Conservation (phyloP, 495 filamentous ascomycete species). For the Trichocladium uniseriatum region DNA sequence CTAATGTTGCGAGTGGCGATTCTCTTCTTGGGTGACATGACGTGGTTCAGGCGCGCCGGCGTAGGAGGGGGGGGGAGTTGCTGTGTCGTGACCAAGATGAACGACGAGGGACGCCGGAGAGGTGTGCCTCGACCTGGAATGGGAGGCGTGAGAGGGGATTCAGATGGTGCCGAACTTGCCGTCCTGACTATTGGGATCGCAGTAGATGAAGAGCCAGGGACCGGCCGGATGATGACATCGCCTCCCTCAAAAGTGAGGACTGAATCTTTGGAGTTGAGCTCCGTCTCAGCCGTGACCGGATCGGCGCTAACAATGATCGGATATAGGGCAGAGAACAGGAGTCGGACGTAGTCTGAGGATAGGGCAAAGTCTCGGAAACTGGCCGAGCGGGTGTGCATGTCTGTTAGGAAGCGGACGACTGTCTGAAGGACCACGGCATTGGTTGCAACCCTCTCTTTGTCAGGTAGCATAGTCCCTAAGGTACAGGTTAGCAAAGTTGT, state of each 20-base stretch:
- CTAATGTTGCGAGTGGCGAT: slow-evolving; percentile 44
- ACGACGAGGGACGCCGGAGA: slow-evolving; percentile 72
- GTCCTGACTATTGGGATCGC: slow-evolving; percentile 61
- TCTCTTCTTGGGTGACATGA: slow-evolving; percentile 48
- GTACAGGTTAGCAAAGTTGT: slow-evolving; percentile 11
- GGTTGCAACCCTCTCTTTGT: slow-evolving; percentile 41
- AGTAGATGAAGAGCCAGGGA: slow-evolving; percentile 46
- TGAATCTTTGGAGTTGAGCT: slow-evolving; percentile 70
- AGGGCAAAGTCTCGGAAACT: slow-evolving; percentile 73
- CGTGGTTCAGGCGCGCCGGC: slow-evolving; percentile 52
- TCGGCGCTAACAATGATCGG: slow-evolving; percentile 80
- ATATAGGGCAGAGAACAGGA: slow-evolving; percentile 68
- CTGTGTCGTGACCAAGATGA: slow-evolving; percentile 74
- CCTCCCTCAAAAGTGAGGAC: slow-evolving; percentile 75
- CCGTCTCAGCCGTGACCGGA: slow-evolving; percentile 67
- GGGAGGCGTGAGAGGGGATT: slow-evolving; percentile 28
- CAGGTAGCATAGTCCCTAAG: slow-evolving; percentile 27
- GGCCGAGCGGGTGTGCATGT: slow-evolving; percentile 62
- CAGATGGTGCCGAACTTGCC: slow-evolving; percentile 46
- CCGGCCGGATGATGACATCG: slow-evolving; percentile 70
- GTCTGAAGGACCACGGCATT: slow-evolving; percentile 54
- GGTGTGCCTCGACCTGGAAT: slow-evolving; percentile 43
- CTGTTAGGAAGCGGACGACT: slow-evolving; percentile 68
- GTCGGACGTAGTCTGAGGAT: slow-evolving; percentile 66
- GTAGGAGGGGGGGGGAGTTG: slow-evolving; percentile 45